These are phyloP conservation scores for Phytomonas serpens DNA, from an alignment of 208 protist genomes.

Conservation along the genomic window DNA sequence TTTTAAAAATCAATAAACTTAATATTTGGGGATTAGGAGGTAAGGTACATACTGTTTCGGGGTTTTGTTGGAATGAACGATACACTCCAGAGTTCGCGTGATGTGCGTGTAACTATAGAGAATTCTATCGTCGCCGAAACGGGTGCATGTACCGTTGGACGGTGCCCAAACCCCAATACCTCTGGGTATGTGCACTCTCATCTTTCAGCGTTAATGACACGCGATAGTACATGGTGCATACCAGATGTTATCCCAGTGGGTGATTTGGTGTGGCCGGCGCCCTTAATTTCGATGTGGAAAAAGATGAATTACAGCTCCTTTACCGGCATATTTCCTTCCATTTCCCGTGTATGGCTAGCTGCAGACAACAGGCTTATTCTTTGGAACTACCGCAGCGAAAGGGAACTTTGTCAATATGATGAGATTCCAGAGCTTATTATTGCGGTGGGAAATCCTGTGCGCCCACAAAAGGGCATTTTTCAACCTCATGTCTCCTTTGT, in stretches of 20 bases:
- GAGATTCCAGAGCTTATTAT: slow-evolving; percentile 81
- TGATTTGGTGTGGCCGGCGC: slow-evolving; percentile 58
- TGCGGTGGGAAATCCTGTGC: slow-evolving; percentile 57
- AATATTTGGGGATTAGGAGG: neutral
- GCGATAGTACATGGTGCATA: slow-evolving; percentile 65
- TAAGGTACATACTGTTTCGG: neutral
- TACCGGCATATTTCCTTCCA: slow-evolving; percentile 60
- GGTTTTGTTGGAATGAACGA: neutral
- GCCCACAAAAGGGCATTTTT: slow-evolving; percentile 50
- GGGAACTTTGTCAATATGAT: slow-evolving; percentile 74
- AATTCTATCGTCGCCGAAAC: neutral
- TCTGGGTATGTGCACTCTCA: slow-evolving; percentile 54
- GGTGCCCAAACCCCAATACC: slow-evolving; percentile 34
- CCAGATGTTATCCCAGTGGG: slow-evolving; percentile 75
- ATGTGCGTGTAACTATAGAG: slow-evolving; percentile 9
- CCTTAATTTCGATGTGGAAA: slow-evolving; percentile 57
- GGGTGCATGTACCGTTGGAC: slow-evolving; percentile 12
- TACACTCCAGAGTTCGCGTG: slow-evolving; percentile 7
- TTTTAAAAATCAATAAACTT: slow-evolving; percentile 5
- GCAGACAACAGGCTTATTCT: slow-evolving; percentile 79
- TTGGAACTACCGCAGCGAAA: slow-evolving; percentile 73
- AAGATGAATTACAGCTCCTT: slow-evolving; percentile 59
- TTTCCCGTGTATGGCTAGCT: slow-evolving; percentile 80
- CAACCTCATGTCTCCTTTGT: slow-evolving; percentile 75
- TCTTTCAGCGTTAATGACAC: slow-evolving; percentile 45